phyloP scores from a whole-genome alignment of 768 basidiomycete species.

The Sarcodon sp. region DNA sequence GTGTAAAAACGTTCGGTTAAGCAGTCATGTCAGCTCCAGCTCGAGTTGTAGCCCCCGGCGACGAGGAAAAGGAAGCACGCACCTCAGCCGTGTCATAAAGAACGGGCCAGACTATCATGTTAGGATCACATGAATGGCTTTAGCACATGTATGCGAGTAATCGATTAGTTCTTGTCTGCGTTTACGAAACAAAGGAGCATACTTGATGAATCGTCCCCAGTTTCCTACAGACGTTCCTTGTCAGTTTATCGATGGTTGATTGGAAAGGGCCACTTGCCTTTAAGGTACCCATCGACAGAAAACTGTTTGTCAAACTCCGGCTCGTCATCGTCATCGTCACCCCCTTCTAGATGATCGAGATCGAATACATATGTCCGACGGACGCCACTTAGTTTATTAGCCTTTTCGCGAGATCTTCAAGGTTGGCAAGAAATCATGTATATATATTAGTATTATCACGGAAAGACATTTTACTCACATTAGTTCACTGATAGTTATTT shows the following conservation, averaged over 20 bases:
- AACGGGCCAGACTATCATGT: conserved; percentile 41
- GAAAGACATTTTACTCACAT: conserved; percentile 22
- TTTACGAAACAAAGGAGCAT: conserved; percentile 10
- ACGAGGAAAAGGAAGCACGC: too few species aligned
- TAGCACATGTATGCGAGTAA: conserved; percentile 2
- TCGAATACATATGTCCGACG: conserved; percentile 44
- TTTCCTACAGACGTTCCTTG: conserved; percentile 33
- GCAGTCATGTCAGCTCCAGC: neutral
- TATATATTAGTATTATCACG: neutral
- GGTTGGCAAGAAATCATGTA: too few species aligned
- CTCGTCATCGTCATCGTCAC: conserved; percentile 19
- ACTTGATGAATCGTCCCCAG: conserved; percentile 72
- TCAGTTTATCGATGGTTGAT: too few species aligned
- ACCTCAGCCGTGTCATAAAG: conserved; percentile 52
- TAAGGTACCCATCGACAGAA: conserved; percentile 40
- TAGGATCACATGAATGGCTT: conserved; percentile 61
- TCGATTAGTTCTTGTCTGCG: neutral
- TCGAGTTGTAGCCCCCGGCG: too few species aligned
- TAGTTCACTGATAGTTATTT: conserved; percentile 20
- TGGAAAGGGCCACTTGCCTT: too few species aligned
- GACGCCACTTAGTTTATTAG: conserved; percentile 21
- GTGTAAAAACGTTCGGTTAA: neutral
- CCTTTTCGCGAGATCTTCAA: conserved; percentile 31
- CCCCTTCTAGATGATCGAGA: conserved; percentile 40
- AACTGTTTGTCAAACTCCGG: conserved; percentile 17